A percentile compares a stretch with the other conserved stretches of the same genome.
Conservation (phyloP, 2,329 filamentous ascomycete species). For the Cordyceps farinosa region DNA sequence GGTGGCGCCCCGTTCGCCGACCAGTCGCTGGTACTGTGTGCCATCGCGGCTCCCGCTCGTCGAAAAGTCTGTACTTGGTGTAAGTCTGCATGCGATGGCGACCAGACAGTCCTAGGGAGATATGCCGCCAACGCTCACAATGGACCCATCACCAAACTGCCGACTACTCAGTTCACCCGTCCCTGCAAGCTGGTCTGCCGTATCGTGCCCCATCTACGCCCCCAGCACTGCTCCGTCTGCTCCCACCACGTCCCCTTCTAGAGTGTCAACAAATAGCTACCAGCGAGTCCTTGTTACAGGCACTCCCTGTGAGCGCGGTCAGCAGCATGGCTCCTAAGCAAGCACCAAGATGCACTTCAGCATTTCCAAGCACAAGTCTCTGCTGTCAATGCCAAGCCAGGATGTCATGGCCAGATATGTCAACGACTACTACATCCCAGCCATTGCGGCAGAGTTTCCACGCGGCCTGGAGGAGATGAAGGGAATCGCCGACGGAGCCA, state of each 20-base stretch:
- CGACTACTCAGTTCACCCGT: background rate
- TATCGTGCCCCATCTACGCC: background rate
- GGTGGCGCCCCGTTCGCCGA: background rate
- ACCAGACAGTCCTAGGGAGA: background rate
- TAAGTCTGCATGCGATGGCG: background rate
- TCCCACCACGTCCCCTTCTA: background rate
- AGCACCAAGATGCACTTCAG: slow-evolving; percentile 1
- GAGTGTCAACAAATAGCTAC: background rate
- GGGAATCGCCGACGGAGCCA: slow-evolving; percentile 49
- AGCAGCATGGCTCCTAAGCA: background rate
- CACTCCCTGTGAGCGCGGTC: background rate
- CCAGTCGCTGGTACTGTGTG: background rate
- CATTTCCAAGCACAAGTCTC: background rate
- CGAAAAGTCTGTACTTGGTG: background rate
- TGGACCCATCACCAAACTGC: background rate
- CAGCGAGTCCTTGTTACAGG: background rate
- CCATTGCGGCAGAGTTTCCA: slow-evolving; percentile 16
- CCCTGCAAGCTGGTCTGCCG: background rate
- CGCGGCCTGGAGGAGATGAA: slow-evolving; percentile 36
- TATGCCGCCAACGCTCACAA: background rate
- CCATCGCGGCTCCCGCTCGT: background rate
- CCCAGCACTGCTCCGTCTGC: background rate
- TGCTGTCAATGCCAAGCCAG: background rate
- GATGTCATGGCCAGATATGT: background rate
- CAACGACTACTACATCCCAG: slow-evolving; percentile 4